phyloP scores from a whole-genome alignment of 805 yeast genomes.

The Jamesozyma rosinii region DNA sequence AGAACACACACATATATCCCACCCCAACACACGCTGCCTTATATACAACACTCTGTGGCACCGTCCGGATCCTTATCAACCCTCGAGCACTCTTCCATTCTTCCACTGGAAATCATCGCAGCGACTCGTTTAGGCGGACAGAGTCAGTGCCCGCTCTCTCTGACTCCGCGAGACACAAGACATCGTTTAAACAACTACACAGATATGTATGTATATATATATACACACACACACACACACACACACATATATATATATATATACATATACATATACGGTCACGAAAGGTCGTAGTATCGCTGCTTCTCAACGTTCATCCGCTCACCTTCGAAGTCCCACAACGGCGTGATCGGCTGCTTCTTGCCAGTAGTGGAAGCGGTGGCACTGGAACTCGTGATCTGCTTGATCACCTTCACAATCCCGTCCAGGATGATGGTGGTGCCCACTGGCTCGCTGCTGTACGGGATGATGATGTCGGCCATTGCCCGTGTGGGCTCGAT shows the following conservation, averaged over 20 bases:
- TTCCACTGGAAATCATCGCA: too few relatives aligned
- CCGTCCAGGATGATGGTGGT: slow-evolving; percentile 27
- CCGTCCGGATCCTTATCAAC: too few relatives aligned
- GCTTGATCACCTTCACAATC: slow-evolving; percentile 24
- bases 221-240: not conserved
- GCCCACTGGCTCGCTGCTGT: slow-evolving; percentile 22
- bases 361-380: not conserved
- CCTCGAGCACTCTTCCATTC: too few relatives aligned
- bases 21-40: too few relatives aligned
- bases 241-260: not conserved
- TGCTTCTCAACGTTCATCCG: slow-evolving; percentile 26
- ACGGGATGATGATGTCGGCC: slow-evolving; percentile 29
- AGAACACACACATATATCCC: too few relatives aligned
- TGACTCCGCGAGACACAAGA: too few relatives aligned
- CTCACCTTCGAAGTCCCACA: slow-evolving; percentile 26
- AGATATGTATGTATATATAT: not conserved
- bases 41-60: too few relatives aligned
- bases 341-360: slow-evolving; percentile 7
- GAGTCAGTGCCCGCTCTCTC: too few relatives aligned
- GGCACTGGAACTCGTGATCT: slow-evolving; percentile 7
- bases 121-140: too few relatives aligned
- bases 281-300: slow-evolving; percentile 26
- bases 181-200: too few relatives aligned
- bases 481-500: slow-evolving; percentile 25
- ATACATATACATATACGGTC: not conserved